Base-by-base conservation (phyloP, 306 rosid genomes). In the Dryas octopetala region DNA sequence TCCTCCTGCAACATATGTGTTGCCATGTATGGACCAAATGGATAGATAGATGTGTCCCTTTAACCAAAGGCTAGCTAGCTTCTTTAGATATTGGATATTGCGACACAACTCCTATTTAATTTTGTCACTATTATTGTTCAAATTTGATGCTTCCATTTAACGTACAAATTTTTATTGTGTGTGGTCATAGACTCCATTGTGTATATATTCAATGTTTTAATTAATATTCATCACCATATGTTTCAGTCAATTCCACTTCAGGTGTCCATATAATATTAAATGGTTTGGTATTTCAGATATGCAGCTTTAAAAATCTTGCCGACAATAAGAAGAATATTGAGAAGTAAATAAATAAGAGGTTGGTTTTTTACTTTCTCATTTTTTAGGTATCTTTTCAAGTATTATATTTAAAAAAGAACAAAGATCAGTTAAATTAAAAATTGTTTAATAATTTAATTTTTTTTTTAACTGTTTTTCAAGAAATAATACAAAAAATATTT, bases 11-110 rank as follows among this genome's bases (percentile, higher is more conserved):
- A 76, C 73, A 60, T 54, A 57, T 66, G 52, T 50, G 66, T 76
- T 51, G 48, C 32, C 45, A 50, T 62, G 46, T 70, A 53, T 83
- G 84, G 87, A 78, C 89, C 87, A 78, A 82, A 65, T 80, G 71
- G 41, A 71, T 55, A 48, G 76, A 32, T 40, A 74, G 11, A 15
- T 71, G 81, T 79, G 84, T 79, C 84, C 78, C 70, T 82, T 59
- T 77, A 71, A 59, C 48, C 65, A 63, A 32, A 80, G 65, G 78
- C 81, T 54, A 32, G 38, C 38, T 32, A 32, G 38, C 38, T 79
- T 78, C 68, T 77, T 74, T 71, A 50, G 71, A 80, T 32, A 32
- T 2, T 32, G 38, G 2, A 32, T 32, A 32, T 23, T 72, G 81
- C 68, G 26, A 76, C 85, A 23, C 23, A 23, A 70, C 41, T 79